phyloP scores from a whole-genome alignment of 345 rosid genomes.

The Linum usitatissimum region DNA sequence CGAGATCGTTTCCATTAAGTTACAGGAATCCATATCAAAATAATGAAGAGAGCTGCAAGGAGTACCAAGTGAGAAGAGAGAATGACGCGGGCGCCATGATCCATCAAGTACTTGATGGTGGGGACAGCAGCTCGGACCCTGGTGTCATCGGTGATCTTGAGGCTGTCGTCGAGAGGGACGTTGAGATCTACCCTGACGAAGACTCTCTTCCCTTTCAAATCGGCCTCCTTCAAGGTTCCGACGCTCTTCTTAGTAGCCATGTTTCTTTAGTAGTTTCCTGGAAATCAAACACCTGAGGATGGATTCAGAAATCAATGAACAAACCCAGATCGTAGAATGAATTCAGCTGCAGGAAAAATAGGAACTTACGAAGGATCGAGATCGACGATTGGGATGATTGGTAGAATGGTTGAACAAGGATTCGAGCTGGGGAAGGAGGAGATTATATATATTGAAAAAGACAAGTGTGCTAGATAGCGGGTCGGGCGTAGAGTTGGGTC shows the following conservation, averaged over 20 bases:
- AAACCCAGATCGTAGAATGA: neutral
- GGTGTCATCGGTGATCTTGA: constrained; percentile 42
- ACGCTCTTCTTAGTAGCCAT: constrained; percentile 7
- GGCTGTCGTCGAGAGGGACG: constrained; percentile 42
- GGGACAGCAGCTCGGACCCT: constrained; percentile 48
- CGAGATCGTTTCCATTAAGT: no score
- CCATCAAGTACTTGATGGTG: constrained; percentile 43
- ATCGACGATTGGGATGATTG: neutral
- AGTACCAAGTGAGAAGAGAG: constrained; percentile 41
- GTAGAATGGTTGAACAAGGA: neutral
- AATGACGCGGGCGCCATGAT: constrained; percentile 32
- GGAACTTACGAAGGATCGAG: no score
- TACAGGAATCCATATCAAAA: neutral
- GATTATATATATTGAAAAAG: neutral
- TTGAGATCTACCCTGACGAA: constrained; percentile 41
- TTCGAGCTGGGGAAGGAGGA: neutral
- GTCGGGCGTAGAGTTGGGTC: neutral
- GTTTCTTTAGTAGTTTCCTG: neutral
- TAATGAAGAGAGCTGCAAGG: neutral
- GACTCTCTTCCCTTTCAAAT: constrained; percentile 5
- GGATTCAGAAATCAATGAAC: neutral
- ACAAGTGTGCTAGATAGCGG: neutral
- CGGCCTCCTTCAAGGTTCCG: constrained; percentile 1
- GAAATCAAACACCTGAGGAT: neutral
- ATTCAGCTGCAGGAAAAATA: no score